These are phyloP conservation scores for Globisporangium parvum DNA, from an alignment of 352 stramenopile genomes.

Conservation along the genomic window DNA sequence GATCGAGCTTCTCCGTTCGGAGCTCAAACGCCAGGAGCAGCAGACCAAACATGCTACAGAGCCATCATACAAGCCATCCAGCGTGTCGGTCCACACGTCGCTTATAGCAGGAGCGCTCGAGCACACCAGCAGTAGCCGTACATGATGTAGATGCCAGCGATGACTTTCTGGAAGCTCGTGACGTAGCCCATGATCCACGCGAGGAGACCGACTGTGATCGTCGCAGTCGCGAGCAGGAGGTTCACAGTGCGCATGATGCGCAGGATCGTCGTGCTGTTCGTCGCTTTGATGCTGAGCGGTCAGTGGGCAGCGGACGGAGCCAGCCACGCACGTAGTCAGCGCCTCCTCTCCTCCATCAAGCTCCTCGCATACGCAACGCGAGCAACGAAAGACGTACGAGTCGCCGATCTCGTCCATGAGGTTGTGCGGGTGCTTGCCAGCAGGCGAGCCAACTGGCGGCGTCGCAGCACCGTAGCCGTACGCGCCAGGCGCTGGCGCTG, in stretches of 20 bases:
- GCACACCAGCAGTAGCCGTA: too few species aligned
- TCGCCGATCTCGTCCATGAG: constrained; percentile 82
- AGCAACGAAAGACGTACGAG: constrained; percentile 37
- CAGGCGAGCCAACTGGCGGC: constrained; percentile 10
- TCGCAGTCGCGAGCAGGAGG: constrained; percentile 64
- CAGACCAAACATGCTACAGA: constrained; percentile 65
- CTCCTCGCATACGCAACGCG: too few species aligned
- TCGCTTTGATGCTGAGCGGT: constrained; percentile 69
- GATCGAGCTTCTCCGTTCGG: constrained; percentile 75
- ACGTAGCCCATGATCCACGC: constrained; percentile 81
- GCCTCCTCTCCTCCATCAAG: too few species aligned
- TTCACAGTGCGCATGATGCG: constrained; percentile 76
- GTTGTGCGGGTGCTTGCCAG: constrained; percentile 16
- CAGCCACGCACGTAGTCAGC: not conserved
- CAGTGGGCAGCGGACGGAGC: too few species aligned
- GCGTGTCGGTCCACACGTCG: not conserved
- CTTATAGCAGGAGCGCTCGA: too few species aligned
- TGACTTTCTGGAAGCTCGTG: constrained; percentile 70
- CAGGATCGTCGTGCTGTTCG: constrained; percentile 77
- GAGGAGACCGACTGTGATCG: constrained; percentile 59
- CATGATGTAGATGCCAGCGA: constrained; percentile 87
- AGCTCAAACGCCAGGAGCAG: constrained; percentile 81
- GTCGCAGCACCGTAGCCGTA: constrained; percentile 23
- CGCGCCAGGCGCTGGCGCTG: constrained; percentile 21
- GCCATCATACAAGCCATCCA: constrained; percentile 4